These are phyloP conservation scores for Calonectria hawksworthii DNA, from an alignment of 2,329 filamentous ascomycete species.

Conservation along the genomic window DNA sequence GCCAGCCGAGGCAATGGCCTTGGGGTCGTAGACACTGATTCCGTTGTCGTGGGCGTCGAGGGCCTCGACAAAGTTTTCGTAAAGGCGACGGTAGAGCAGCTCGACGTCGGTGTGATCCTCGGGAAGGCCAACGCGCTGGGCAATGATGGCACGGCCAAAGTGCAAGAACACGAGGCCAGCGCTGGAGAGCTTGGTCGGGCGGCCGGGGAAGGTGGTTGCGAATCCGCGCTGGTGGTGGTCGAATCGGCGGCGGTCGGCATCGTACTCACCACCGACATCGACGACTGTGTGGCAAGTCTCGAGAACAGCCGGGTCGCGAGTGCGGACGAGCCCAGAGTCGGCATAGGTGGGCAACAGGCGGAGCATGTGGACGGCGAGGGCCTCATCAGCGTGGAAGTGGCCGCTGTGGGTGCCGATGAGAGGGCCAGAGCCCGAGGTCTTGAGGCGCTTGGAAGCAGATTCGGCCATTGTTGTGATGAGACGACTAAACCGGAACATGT, in stretches of 20 bases:
- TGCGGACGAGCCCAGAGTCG: slow-evolving; percentile 82
- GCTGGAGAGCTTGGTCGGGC: slow-evolving; percentile 90
- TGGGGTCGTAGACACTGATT: slow-evolving; percentile 84
- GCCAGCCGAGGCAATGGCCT: slow-evolving; percentile 76
- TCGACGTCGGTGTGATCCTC: slow-evolving; percentile 77
- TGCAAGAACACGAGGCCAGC: slow-evolving; percentile 97
- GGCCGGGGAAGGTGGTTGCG: slow-evolving; percentile 84
- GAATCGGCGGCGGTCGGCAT: slow-evolving; percentile 81
- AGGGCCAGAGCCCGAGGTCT: slow-evolving; percentile 72
- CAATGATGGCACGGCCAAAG: slow-evolving; percentile 89
- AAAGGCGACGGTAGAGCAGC: slow-evolving; percentile 88
- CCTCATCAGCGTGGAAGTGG: slow-evolving; percentile 99
- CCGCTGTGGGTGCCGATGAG: slow-evolving; percentile 96
- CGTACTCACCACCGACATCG: slow-evolving; percentile 97
- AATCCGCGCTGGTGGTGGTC: slow-evolving; percentile 99
- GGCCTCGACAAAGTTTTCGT: slow-evolving; percentile 93
- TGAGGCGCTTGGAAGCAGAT: slow-evolving; percentile 84
- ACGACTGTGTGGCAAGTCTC: slow-evolving; percentile 93
- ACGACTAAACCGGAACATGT: slow-evolving; percentile 53
- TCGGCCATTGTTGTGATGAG: slow-evolving; percentile 63
- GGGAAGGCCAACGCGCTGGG: slow-evolving; percentile 64
- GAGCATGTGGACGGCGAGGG: slow-evolving; percentile 95
- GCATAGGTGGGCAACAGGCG: slow-evolving; percentile 87
- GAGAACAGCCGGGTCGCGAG: slow-evolving; percentile 85
- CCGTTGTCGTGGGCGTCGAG: slow-evolving; percentile 99